Base-by-base conservation (phyloP, 805 yeast genomes). In the Wickerhamomyces chaumierensis region DNA sequence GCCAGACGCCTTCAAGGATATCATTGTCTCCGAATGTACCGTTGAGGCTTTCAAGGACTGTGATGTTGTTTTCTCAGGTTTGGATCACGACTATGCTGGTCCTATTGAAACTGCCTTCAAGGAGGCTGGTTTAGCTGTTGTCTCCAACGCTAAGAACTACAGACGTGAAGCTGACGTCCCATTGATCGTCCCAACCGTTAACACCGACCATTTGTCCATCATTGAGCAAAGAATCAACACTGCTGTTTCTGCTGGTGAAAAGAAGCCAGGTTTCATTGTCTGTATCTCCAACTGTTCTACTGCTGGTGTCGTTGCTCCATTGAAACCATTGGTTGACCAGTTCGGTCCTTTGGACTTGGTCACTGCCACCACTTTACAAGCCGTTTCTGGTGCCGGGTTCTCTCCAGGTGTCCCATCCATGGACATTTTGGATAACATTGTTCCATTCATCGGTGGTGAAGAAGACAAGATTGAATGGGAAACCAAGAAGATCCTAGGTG, bases 381-480 rank as follows among this genome's bases (percentile, higher is more conserved):
- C 98, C 31, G 85, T 92, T 47, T 88, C 97, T 4, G 98, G 98
- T 51, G 98, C 95, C 18, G 98, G 98, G 3, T 92, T 84, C 60
- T 83, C 95, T 9, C 98, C 98, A 36, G 98, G 98, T 60, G 95
- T 88, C 40, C 78, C 95, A 18, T 92, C 94, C 47, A 88, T 92
- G 62, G 97, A 92, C 57, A 78, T 90, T 39, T 70, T 92, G 52
- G 98, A 92, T 64, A 92, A 92, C 65, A 73, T 92, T 48, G 86
- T 92, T 40, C 98, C 98, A 33, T 92, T 68, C 71, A 92, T 92
- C 56, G 70, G 87, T 47, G 96, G 97, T 35, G 98, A 92, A 65
- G 98, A 92, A 66, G 98, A 92, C 51, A 92, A 92, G 66, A 85
- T 92, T 52, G 98, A 92, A 65, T 87, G 94, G 94, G 98, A 92